Evolutionary conservation across 2,329 filamentous ascomycete genomes (phyloP).

Genomic region (Exophiala spinifera): DNA sequence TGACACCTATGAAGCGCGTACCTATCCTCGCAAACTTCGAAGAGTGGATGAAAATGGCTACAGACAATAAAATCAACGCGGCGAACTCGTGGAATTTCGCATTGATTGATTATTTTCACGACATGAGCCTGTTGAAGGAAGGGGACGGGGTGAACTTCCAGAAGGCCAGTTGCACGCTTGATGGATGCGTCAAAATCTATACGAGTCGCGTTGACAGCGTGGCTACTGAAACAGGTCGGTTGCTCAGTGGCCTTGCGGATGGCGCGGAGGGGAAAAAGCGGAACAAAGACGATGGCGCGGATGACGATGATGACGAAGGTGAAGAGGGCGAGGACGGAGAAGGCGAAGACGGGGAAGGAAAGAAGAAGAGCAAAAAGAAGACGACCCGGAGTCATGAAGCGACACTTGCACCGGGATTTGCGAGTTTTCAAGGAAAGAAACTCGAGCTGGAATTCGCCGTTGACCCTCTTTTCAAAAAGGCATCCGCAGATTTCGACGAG

Average conservation of each 20-base stretch:
- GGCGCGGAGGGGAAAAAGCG: slow-evolving; percentile 62
- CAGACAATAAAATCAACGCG: slow-evolving; percentile 98
- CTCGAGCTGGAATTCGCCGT: slow-evolving; percentile 96
- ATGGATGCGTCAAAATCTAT: slow-evolving; percentile 99
- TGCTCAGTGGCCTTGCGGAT: slow-evolving; percentile 89
- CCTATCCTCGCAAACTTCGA: slow-evolving; percentile 97
- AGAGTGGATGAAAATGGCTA: slow-evolving; percentile 99
- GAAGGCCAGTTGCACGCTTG: slow-evolving; percentile 93
- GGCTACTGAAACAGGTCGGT: slow-evolving; percentile 91
- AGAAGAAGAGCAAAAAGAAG: slow-evolving; percentile 69
- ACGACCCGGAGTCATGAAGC: slow-evolving; percentile 79
- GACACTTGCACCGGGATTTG: slow-evolving; percentile 87
- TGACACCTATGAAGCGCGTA: slow-evolving; percentile 30
- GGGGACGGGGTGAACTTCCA: slow-evolving; percentile 98
- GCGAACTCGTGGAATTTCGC: slow-evolving; percentile 99
- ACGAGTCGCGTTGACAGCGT: slow-evolving; percentile 98
- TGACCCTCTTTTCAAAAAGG: slow-evolving; percentile 98
- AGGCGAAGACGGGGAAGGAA: slow-evolving; percentile 45
- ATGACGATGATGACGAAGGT: slow-evolving; percentile 60
- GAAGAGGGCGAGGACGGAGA: slow-evolving; percentile 57
- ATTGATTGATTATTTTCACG: slow-evolving; percentile 99
- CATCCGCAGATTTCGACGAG: slow-evolving; percentile 96
- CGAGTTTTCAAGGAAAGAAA: slow-evolving; percentile 88
- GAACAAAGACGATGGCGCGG: slow-evolving; percentile 62
- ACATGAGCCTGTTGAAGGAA: slow-evolving; percentile 95